These are phyloP conservation scores for Globisporangium irregulare DNA, from an alignment of 352 stramenopile genomes.

Conservation along the genomic window DNA sequence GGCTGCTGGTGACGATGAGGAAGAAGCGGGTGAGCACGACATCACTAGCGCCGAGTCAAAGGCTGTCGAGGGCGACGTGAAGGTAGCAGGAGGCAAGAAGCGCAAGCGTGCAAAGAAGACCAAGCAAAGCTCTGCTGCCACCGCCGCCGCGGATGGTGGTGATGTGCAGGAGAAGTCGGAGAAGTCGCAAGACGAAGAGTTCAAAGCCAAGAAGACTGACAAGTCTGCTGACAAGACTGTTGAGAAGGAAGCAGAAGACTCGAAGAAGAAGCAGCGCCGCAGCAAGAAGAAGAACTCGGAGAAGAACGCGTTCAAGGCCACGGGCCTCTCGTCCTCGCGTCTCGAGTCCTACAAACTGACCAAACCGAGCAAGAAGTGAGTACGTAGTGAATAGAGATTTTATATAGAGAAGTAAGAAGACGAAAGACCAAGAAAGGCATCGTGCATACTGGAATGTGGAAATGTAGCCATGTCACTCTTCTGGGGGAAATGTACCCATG, in stretches of 20 bases:
- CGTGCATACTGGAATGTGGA: neutral
- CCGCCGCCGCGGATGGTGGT: neutral
- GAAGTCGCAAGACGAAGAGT: neutral
- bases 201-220: neutral
- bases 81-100: slow-evolving; percentile 41
- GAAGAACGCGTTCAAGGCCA: slow-evolving; percentile 44
- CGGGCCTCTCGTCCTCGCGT: slow-evolving; percentile 66
- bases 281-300: slow-evolving; percentile 54
- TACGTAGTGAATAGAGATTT: slow-evolving; percentile 4
- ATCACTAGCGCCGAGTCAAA: slow-evolving; percentile 5
- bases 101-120: slow-evolving; percentile 66
- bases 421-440: too few relatives aligned
- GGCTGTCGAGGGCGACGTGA: slow-evolving; percentile 21
- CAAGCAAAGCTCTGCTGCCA: slow-evolving; percentile 27
- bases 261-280: slow-evolving; percentile 55
- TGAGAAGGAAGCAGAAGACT: neutral
- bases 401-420: neutral
- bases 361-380: slow-evolving; percentile 61
- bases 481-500: neutral
- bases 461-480: slow-evolving; percentile 1
- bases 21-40: neutral
- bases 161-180: neutral
- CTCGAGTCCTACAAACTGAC: slow-evolving; percentile 82
- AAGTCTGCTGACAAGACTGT: neutral
- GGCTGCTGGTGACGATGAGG: slow-evolving; percentile 4